Percentiles rank a stretch among this genome's conserved stretches.
Evolutionary conservation across 192 early-diverging fungal genomes (phyloP).

Genomic region (Podila epicladia): DNA sequence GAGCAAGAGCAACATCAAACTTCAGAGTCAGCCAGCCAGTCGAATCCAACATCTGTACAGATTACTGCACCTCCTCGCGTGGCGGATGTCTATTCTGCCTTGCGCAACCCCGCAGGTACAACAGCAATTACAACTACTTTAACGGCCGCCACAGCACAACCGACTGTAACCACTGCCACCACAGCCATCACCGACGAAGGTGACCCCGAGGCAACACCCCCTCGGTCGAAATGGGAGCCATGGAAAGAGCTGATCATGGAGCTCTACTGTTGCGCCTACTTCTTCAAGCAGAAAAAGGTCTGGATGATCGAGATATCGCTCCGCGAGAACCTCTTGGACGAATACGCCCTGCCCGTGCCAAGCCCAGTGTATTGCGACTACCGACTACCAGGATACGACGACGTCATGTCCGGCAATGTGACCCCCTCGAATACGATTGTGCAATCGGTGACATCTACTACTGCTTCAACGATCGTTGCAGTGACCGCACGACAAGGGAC

Average conservation of each 20-base stretch:
- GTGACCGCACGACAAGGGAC: background rate
- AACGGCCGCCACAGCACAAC: background rate
- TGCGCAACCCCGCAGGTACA: constrained; percentile 2
- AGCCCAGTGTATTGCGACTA: constrained; percentile 48
- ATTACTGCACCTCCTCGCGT: constrained; percentile 2
- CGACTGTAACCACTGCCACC: background rate
- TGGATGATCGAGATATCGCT: constrained; percentile 51
- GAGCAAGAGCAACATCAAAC: constrained; percentile 1
- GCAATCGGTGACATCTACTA: background rate
- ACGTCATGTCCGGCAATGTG: constrained; percentile 2
- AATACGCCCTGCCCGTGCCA: constrained; percentile 35
- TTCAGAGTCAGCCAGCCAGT: constrained; percentile 1
- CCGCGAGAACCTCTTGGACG: constrained; percentile 31
- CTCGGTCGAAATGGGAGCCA: constrained; percentile 6
- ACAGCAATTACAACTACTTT: background rate
- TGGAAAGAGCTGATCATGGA: constrained; percentile 20
- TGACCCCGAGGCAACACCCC: background rate
- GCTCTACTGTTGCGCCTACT: constrained; percentile 10
- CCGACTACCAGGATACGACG: constrained; percentile 44
- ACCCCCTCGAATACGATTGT: background rate
- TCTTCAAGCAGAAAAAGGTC: constrained; percentile 18
- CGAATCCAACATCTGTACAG: background rate
- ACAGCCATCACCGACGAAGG: constrained; percentile 3
- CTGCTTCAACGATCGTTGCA: background rate
- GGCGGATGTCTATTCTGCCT: constrained; percentile 30